Conservation (phyloP, 208 protist species). For the Leishmania guyanensis region DNA sequence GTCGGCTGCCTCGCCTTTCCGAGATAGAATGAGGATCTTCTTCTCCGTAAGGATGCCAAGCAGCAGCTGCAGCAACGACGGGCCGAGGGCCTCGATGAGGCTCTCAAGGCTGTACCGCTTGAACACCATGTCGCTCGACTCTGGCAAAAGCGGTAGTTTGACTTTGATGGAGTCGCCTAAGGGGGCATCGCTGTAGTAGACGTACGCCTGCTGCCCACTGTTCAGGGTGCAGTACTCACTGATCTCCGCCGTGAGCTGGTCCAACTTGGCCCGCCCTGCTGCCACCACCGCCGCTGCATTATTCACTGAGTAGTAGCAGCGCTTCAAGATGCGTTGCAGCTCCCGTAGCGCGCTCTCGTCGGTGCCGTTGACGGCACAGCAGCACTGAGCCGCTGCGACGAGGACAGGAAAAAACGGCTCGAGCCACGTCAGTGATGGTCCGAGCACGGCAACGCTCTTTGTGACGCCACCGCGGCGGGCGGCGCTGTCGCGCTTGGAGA, state of each 20-base stretch:
- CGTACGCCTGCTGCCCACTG: constrained; percentile 40
- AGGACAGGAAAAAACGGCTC: constrained; percentile 76
- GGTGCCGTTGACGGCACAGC: constrained; percentile 65
- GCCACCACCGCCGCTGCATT: constrained; percentile 31
- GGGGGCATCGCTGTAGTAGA: constrained; percentile 43
- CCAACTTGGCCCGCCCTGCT: constrained; percentile 25
- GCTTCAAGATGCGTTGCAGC: constrained; percentile 56
- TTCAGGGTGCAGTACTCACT: constrained; percentile 37
- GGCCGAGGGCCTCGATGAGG: constrained; percentile 56
- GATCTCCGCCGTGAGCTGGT: constrained; percentile 42
- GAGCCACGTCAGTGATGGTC: constrained; percentile 67
- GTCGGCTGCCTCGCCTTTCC: constrained; percentile 60
- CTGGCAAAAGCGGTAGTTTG: constrained; percentile 52
- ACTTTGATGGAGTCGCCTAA: constrained; percentile 54
- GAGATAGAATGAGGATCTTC: constrained; percentile 75
- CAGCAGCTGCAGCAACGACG: constrained; percentile 62
- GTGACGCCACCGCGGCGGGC: constrained; percentile 74
- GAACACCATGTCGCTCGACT: constrained; percentile 52
- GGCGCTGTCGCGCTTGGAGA: constrained; percentile 63
- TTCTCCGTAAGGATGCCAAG: constrained; percentile 66
- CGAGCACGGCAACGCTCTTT: constrained; percentile 78
- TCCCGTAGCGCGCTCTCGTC: constrained; percentile 49
- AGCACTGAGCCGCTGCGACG: constrained; percentile 67
- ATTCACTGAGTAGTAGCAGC: constrained; percentile 61
- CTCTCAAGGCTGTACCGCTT: constrained; percentile 63